phyloP scores from a whole-genome alignment of 176 grass and related monocot species.

The Oryza meyeriana region DNA sequence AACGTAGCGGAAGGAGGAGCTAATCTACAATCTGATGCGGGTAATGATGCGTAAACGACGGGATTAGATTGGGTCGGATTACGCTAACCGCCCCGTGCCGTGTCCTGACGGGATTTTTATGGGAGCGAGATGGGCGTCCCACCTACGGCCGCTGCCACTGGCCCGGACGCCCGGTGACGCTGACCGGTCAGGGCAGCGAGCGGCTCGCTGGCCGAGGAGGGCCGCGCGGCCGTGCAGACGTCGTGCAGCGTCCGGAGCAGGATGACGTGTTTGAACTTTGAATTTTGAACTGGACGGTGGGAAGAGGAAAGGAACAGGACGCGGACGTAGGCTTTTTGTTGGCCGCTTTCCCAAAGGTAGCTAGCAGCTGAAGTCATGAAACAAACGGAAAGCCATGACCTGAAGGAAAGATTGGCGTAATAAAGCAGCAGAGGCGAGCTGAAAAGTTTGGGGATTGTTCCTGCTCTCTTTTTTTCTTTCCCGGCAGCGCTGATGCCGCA shows the following conservation, averaged over 20 bases:
- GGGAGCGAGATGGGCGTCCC: background rate
- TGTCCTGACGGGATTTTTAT: slow-evolving; percentile 29
- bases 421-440: background rate
- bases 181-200: background rate
- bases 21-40: slow-evolving; percentile 13
- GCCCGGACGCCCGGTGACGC: background rate
- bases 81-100: background rate
- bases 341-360: background rate
- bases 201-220: background rate
- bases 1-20: background rate
- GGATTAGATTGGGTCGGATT: background rate
- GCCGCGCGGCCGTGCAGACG: slow-evolving; percentile 17
- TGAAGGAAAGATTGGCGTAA: slow-evolving; percentile 17
- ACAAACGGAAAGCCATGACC: slow-evolving; percentile 27
- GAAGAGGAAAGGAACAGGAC: background rate
- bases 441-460: slow-evolving; percentile 1
- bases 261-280: slow-evolving; percentile 37
- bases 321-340: slow-evolving; percentile 26
- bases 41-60: background rate
- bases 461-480: slow-evolving; percentile 3
- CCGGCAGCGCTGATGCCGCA: background rate
- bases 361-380: background rate
- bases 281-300: slow-evolving; percentile 33
- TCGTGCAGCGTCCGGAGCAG: background rate
- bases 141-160: background rate